Evolutionary conservation across 1,284 basidiomycete genomes (phyloP), one percentile per base, ranked within the genome.

Genomic region (Puccinia triticina): DNA sequence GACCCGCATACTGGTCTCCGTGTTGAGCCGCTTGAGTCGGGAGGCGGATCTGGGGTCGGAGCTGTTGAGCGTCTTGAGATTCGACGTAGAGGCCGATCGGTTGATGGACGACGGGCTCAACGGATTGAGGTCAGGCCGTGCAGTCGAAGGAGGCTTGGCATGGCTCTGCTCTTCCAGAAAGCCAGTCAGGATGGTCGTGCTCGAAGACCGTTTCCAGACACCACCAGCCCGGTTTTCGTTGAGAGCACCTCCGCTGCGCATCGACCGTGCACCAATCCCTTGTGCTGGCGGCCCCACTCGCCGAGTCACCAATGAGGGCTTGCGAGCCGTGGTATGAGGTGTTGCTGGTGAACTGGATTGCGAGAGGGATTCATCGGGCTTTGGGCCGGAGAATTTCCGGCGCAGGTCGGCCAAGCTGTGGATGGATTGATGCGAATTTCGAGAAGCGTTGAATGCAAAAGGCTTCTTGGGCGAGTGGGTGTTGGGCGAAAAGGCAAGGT

Each of bases 1-100:
- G n/a, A 75, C 80, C 16, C 80, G 48, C 37, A 82, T 55, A 59
- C 80, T 74, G 23, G 78, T 81, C 57, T 81, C 80, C 11, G 72
- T 34, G 26, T 67, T 64, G n/a, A 48, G 29, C 46, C 61, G n/a
- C 73, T 48, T 48, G 21, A 40, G 43, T 29, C n/a, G 46, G 43
- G 12, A 1, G 26, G 37, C 26, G n/a, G 29, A 16, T 32, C n/a
- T 50, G n/a, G 32, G 26, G 26, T 46, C 40, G 21, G 57, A 21
- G 55, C 37, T 75, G n/a, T 75, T 67, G 59, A 37, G 21, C 16
- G 37, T 34, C 14, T 61, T 71, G 37, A 82, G 50, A 43, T 82
- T 82, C 29, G 80, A 75, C 23, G 80, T 67, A 16, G 80, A 82
- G 8, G 72, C 72, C 10, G 80, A 82, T 66, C 72, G 55, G 43